Evolutionary conservation across 148 eudicot genomes (phyloP), one percentile per base, ranked within the genome.

Genomic region (Camellia lanceoleosa): DNA sequence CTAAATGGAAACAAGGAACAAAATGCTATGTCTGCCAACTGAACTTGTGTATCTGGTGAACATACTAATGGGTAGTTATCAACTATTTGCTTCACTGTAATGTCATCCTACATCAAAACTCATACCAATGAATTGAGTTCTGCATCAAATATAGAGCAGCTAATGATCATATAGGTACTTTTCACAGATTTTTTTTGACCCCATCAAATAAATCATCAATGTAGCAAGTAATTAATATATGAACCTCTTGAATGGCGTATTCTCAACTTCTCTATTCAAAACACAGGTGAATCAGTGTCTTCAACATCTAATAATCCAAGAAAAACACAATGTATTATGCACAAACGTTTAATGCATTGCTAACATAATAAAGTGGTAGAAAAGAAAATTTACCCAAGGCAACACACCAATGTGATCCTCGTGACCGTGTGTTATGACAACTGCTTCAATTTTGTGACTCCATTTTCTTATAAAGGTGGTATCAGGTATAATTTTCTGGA

Each of bases 391-490:
- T 93, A 95, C 99, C 99, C 99, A 95, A 75, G 99, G 99, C 89
- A 95, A 92, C 85, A 97, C 99, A 89, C 99, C 99, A 89, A 95
- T 93, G 96, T 95, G 99, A 84, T 95, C 99, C 89, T 95, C 99
- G 81, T 95, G 99, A 41, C 99, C 99, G 85, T 95, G 99, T 13
- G 99, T 95, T 79, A 95, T 93, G 49, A 95, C 82, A 80, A 93
- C 99, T 80, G 99, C 99, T 92, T 95, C 99, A 81, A 95, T 95
- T 84, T 95, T 95, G 90, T 95, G 99, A 82, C 93, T 92, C 99
- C 99, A 95, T 84, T 88, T 88, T 80, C 85, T 92, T 58, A 95
- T 95, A 83, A 95, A 95, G 56, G 91, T 92, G 43, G 99, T 95
- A 79, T 95, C 99, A 12, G 99, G 99, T 78, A 95, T 85, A 71